Base-by-base conservation (phyloP, 2,329 filamentous ascomycete species). In the Hirsutella minnesotensis region DNA sequence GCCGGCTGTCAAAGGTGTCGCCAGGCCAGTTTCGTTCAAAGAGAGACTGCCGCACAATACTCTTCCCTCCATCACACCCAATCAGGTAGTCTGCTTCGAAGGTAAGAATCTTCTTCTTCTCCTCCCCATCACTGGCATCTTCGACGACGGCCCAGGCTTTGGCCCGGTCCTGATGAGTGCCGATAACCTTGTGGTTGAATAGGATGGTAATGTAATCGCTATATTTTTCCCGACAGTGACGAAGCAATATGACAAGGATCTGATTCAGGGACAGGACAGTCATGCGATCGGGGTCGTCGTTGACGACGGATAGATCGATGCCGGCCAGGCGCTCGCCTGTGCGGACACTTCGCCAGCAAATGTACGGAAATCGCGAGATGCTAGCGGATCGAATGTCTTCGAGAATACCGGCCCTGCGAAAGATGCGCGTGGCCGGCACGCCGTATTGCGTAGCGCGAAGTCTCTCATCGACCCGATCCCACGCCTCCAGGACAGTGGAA, bases 1-100 rank as follows among this genome's bases (percentile, higher is more conserved):
- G 69, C 46, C 72, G 68, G 43, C 64, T 59, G 40, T 69, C 60
- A 56, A 70, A 64, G 0, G 70, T 75, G 51, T 68, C 44, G 64
- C 2, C 70, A 65, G 0, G 68, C 68, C 49, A 69, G 72, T 27
- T 55, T 41, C 31, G 54, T 52, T 43, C 39, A 21, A 16, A 65
- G 65, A 51, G 67, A 66, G 10, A 69, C 34, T 56, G 54, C n/a
- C 59, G 57, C 19, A 68, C 57, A 4, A 70, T 59, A 46, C 60
- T 64, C 31, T 59, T 61, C 3, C 60, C 64, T 7, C 68, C 69
- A 52, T 73, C 69, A 47, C 66, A 69, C 0, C 66, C 67, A 21
- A 67, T 53, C 2, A 72, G 49, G 31, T 70, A 72, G 49, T 69
- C 63, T 15, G 60, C 67, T 31, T 47, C 47, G n/a, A 54, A 40